A percentile compares a stretch with the other conserved stretches of the same genome.
phyloP scores from a whole-genome alignment of 2,329 filamentous ascomycete genomes.

The Decorospora gaudefroyi region DNA sequence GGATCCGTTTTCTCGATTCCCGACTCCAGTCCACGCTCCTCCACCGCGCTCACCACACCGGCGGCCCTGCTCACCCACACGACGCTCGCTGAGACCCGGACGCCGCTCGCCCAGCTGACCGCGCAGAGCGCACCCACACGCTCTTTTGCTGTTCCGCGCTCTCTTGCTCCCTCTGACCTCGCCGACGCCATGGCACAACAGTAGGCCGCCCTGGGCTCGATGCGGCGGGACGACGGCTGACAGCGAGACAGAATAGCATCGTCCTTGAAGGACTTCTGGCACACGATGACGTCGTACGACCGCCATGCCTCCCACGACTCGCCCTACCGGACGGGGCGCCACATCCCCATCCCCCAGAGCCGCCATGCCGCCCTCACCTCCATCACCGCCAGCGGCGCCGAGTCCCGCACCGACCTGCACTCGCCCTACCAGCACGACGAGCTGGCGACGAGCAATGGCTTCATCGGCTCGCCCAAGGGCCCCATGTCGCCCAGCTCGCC shows the following conservation, averaged over 20 bases:
- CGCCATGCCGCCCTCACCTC: constrained; percentile 83
- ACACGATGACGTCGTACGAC: constrained; percentile 73
- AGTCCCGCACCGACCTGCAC: constrained; percentile 83
- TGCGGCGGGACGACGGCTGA: constrained; percentile 27
- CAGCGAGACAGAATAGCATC: constrained; percentile 37
- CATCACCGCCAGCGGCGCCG: constrained; percentile 80
- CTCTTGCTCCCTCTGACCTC: constrained; percentile 12
- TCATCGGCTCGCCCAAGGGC: constrained; percentile 61
- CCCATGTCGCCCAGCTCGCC: constrained; percentile 67
- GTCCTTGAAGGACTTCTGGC: constrained; percentile 91
- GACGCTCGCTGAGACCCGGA: constrained; percentile 10
- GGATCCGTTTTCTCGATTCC: constrained; percentile 21
- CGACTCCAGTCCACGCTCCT: constrained; percentile 19
- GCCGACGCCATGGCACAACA: constrained; percentile 42
- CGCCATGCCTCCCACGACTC: constrained; percentile 93
- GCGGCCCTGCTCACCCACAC: constrained; percentile 4
- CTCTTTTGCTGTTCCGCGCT: constrained; percentile 21
- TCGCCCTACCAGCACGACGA: constrained; percentile 79
- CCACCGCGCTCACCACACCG: constrained; percentile 1
- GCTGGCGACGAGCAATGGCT: constrained; percentile 59
- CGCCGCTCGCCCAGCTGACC: constrained; percentile 4
- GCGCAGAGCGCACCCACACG: constrained; percentile 24
- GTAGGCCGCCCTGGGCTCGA: constrained; percentile 29
- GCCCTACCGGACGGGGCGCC: constrained; percentile 85
- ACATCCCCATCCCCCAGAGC: constrained; percentile 84